Base-by-base conservation (phyloP, 2,329 filamentous ascomycete species). In the Penicillium sp. region DNA sequence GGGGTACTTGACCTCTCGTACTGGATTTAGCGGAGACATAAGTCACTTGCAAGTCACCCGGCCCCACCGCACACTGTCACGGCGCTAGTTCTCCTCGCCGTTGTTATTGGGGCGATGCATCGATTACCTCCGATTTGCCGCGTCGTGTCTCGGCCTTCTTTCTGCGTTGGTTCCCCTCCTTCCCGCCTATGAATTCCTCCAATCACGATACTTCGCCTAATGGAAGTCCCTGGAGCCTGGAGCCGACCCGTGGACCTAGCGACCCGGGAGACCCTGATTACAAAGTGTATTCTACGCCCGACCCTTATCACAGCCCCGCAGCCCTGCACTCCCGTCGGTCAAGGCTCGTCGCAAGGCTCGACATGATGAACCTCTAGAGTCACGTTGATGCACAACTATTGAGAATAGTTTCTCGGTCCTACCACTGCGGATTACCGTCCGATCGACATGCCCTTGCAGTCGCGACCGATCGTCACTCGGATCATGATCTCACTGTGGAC, bases 401-500 rank as follows among this genome's bases (percentile, higher is more conserved):
- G 31, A 11, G 27, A 38, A 46, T 33, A 46, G 30, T 41, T 27
- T 14, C 20, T 3, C 13, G 27, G 27, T 41, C 11, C 39, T 24
- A 22, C 24, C 1, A 14, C 5, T 11, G 39, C 39, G 13, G 22
- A 13, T 41, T 4, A n/a, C 20, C 14, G 6, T 25, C 20, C 31
- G 48, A 51, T 44, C 45, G n/a, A 22, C 38, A 20, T 30, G 30
- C 49, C 58, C 57, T 60, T 58, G 51, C 57, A 56, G 56, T 4
- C 10, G 27, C 20, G 28, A 43, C 27, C 22, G 39, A 49, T 61
- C 50, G 46, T 47, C 46, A 24, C 44, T 51, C 39, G 20, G 42
- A 49, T 47, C 46, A 54, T 55, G 53, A 62, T 48, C 43, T 54
- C 49, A 62, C 51, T 18, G 56, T 54, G 51, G 47, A 54, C 24